A percentile compares a stretch with the other conserved stretches of the same genome.
These are phyloP conservation scores for Oligophagozyma castellii DNA, from an alignment of 1,139 yeast genomes.

Conservation along the genomic window DNA sequence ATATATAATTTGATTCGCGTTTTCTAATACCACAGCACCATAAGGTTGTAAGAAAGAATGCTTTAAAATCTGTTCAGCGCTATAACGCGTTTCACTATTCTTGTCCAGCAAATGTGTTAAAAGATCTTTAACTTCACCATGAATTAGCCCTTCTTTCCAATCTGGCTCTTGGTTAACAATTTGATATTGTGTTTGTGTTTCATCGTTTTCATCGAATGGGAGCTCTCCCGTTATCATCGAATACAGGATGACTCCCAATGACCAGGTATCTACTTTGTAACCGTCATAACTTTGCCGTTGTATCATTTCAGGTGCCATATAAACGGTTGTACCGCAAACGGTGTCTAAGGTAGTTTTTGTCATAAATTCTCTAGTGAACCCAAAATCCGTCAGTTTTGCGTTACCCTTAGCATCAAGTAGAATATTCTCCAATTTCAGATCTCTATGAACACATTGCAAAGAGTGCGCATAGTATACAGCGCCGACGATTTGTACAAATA, in stretches of 20 bases:
- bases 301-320: conserved; percentile 88
- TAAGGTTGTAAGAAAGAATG: conserved; percentile 46
- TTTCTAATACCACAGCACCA: conserved; percentile 32
- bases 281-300: conserved; percentile 64
- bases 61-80: conserved; percentile 43
- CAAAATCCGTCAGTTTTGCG: conserved; percentile 81
- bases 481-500: conserved; percentile 68
- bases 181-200: conserved; percentile 41
- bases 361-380: conserved; percentile 75
- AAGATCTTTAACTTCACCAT: conserved; percentile 37
- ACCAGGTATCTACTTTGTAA: conserved; percentile 78
- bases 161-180: conserved; percentile 56
- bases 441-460: conserved; percentile 77
- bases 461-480: conserved; percentile 81
- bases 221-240: conserved; percentile 76
- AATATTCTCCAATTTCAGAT: conserved; percentile 76
- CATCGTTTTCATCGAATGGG: conserved; percentile 83
- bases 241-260: conserved; percentile 84
- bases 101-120: conserved; percentile 47
- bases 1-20: conserved; percentile 31
- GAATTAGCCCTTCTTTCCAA: conserved; percentile 26
- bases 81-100: conserved; percentile 53
- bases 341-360: conserved; percentile 54
- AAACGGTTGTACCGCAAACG: conserved; percentile 86
- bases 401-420: conserved; percentile 55